Evolutionary conservation across 495 filamentous ascomycete species (phyloP), one percentile per base, ranked within the genome.

Genomic region (Aspergillus nidulans): DNA sequence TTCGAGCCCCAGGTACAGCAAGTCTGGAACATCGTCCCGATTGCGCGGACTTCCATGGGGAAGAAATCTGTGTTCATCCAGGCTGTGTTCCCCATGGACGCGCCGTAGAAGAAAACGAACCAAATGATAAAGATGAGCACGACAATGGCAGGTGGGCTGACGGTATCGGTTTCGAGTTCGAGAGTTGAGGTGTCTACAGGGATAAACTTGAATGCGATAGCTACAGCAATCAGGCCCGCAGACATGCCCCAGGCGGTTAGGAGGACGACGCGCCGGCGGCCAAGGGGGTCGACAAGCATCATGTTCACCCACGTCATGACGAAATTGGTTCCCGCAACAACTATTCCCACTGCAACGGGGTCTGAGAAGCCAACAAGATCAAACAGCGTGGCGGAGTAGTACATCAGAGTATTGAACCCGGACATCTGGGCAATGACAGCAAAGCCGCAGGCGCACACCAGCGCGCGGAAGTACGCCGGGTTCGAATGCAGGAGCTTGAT

Each of bases 381-480:
- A 48, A 82, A 81, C 0, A 82, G 66, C 0, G 77, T 81, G 2
- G 76, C 68, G 3, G 73, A 77, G 63, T 81, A 80, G 63, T 77
- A 76, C 74, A 79, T 77, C 23, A 80, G 65, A 5, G 65, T 65
- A 57, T 78, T 78, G 67, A 78, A 79, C 4, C 76, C 76, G 16
- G 62, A 59, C 25, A 80, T 56, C 49, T 80, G 77, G 4, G 63
- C 67, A 43, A 77, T 72, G 10, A 71, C 76, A 73, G 78, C 75
- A 46, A 79, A 52, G 15, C 73, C 72, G 49, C 79, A 81, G 8
- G 76, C 78, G 55, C 64, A 61, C 47, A 80, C 62, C 48, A 81
- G 58, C 15, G 78, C 79, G 36, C 79, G 71, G 41, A 80, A 57
- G 42, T 80, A 77, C 12, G 63, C 63, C 0, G 73, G 75, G 10